Evolutionary conservation across 352 stramenopile genomes (phyloP).

Genomic region (Phytophthora multivora): DNA sequence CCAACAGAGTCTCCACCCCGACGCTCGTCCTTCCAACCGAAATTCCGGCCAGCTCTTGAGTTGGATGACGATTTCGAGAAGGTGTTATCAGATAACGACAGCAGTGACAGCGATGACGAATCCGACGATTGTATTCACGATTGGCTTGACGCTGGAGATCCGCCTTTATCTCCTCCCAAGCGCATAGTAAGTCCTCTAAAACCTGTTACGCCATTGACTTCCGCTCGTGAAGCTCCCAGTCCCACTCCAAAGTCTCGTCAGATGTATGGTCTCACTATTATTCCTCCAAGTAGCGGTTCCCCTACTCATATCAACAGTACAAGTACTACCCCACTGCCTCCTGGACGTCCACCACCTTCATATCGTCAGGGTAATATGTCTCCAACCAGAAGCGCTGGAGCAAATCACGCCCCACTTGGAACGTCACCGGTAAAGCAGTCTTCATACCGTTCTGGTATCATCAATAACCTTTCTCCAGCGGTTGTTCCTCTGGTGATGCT

Average conservation of each 20-base stretch:
- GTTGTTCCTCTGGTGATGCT: conserved; percentile 47
- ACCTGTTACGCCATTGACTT: conserved; percentile 1
- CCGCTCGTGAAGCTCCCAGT: conserved; percentile 10
- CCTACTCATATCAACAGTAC: conserved; percentile 3
- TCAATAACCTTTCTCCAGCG: conserved; percentile 37
- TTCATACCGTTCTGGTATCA: conserved; percentile 59
- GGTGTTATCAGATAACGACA: conserved; percentile 25
- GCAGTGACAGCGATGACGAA: conserved; percentile 39
- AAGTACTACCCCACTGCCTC: conserved; percentile 2
- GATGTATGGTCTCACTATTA: conserved; percentile 24
- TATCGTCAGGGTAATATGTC: conserved; percentile 44
- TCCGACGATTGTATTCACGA: conserved; percentile 54
- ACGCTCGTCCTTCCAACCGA: conserved; percentile 25
- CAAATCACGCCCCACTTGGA: not conserved
- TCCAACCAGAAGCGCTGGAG: conserved; percentile 42
- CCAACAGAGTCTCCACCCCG: not conserved
- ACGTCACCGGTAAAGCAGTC: conserved; percentile 43
- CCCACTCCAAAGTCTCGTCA: conserved; percentile 20
- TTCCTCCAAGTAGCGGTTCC: conserved; percentile 11
- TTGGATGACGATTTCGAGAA: conserved; percentile 41
- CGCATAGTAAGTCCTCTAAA: conserved; percentile 13
- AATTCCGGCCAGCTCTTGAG: conserved; percentile 42
- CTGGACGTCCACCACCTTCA: conserved; percentile 30
- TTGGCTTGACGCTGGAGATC: conserved; percentile 44
- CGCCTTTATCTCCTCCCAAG: not conserved